Conservation (phyloP, 495 filamentous ascomycete genomes). For the Elasticomyces elasticus region DNA sequence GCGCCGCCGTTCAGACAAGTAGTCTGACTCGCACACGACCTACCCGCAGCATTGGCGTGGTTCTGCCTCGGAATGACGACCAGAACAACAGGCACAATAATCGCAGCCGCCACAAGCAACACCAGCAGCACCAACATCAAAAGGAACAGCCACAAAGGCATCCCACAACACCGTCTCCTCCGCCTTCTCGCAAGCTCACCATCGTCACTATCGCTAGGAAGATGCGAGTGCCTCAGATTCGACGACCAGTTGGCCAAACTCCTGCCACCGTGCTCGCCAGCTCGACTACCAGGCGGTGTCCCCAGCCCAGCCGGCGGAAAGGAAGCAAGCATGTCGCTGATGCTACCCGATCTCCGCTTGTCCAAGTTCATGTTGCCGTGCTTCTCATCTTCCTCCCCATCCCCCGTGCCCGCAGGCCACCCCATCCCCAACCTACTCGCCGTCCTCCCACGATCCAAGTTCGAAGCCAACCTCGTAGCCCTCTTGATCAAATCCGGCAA, state of each 20-base stretch:
- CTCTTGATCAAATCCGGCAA: slow-evolving; percentile 81
- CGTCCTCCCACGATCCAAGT: slow-evolving; percentile 79
- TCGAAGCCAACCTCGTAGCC: slow-evolving; percentile 76
- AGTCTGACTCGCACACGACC: slow-evolving; percentile 19
- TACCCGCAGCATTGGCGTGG: slow-evolving; percentile 27
- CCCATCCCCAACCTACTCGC: slow-evolving; percentile 55
- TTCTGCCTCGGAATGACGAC: slow-evolving; percentile 59
- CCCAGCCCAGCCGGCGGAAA: slow-evolving; percentile 73
- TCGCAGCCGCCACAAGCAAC: slow-evolving; percentile 69
- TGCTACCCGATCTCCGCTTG: slow-evolving; percentile 39
- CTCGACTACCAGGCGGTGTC: slow-evolving; percentile 33
- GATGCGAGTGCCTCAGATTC: slow-evolving; percentile 7
- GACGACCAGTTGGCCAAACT: slow-evolving; percentile 6
- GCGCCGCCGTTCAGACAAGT: slow-evolving; percentile 75
- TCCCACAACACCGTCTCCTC: slow-evolving; percentile 55
- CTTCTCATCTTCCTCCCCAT: slow-evolving; percentile 32
- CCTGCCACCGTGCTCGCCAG: slow-evolving; percentile 23
- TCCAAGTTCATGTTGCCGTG: slow-evolving; percentile 14
- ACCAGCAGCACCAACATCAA: slow-evolving; percentile 57
- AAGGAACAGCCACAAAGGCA: slow-evolving; percentile 72
- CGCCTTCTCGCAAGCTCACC: background rate
- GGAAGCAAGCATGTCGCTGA: slow-evolving; percentile 84
- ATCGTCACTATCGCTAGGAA: slow-evolving; percentile 17
- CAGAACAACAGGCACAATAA: slow-evolving; percentile 76
- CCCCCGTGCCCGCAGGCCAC: slow-evolving; percentile 33